phyloP scores from a whole-genome alignment of 495 filamentous ascomycete genomes.

The Annulohypoxylon moriforme region DNA sequence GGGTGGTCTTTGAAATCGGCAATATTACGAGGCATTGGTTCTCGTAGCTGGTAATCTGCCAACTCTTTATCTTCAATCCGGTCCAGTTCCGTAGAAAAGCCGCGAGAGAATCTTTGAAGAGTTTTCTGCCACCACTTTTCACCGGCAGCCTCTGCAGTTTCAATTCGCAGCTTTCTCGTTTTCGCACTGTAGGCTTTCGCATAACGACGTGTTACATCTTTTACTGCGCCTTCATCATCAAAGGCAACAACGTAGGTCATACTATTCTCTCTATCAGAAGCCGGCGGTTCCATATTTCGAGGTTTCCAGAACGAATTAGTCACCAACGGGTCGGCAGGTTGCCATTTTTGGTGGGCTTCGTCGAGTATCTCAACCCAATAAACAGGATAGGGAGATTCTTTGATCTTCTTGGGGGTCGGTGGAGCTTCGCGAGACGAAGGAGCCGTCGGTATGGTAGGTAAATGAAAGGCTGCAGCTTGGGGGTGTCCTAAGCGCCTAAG shows the following conservation, averaged over 20 bases:
- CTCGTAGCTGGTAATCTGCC: slow-evolving; percentile 71
- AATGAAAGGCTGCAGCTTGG: slow-evolving; percentile 52
- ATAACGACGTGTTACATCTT: slow-evolving; percentile 86
- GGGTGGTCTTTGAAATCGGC: slow-evolving; percentile 95
- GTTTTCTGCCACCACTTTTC: slow-evolving; percentile 77
- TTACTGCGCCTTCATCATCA: slow-evolving; percentile 74
- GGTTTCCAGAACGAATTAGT: slow-evolving; percentile 80
- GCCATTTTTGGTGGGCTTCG: slow-evolving; percentile 85
- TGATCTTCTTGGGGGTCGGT: slow-evolving; percentile 54
- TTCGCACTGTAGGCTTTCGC: slow-evolving; percentile 87
- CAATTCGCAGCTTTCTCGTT: slow-evolving; percentile 80
- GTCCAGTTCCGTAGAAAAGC: slow-evolving; percentile 71
- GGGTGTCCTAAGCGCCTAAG: slow-evolving; percentile 58
- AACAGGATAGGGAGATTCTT: slow-evolving; percentile 78
- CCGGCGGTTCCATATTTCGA: slow-evolving; percentile 79
- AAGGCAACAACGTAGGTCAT: slow-evolving; percentile 90
- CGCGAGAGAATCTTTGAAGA: slow-evolving; percentile 69
- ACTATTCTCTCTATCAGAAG: slow-evolving; percentile 74
- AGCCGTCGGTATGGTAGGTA: slow-evolving; percentile 46
- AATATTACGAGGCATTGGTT: slow-evolving; percentile 91
- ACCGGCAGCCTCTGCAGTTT: slow-evolving; percentile 68
- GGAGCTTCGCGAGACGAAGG: slow-evolving; percentile 37
- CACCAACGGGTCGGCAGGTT: slow-evolving; percentile 86
- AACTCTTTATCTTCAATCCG: slow-evolving; percentile 85
- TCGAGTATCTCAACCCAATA: slow-evolving; percentile 97